phyloP scores from a whole-genome alignment of 208 protist genomes.

The Borovskyia barvae region DNA sequence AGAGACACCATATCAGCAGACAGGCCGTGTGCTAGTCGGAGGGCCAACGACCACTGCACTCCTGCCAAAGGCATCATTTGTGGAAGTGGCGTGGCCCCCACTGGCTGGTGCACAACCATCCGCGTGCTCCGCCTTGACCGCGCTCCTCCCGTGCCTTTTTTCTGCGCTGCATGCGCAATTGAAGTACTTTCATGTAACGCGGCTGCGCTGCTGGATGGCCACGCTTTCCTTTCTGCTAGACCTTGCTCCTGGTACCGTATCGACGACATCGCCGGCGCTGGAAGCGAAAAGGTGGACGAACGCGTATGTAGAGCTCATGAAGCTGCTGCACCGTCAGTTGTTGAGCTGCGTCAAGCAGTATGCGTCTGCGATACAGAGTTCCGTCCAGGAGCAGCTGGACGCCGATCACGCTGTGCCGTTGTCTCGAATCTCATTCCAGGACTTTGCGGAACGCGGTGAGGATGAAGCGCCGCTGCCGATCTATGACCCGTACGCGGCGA shows the following conservation, averaged over 20 bases:
- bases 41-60: constrained; percentile 13
- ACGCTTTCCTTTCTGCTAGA: constrained; percentile 17
- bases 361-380: constrained; percentile 17
- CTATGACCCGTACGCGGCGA: constrained; percentile 19
- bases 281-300: not conserved
- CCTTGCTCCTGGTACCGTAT: not conserved
- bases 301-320: constrained; percentile 17
- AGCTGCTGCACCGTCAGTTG: constrained; percentile 21
- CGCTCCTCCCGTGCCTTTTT: constrained; percentile 15
- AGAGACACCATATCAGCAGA: constrained; percentile 26
- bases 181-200: constrained; percentile 25
- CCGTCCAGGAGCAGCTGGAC: constrained; percentile 4
- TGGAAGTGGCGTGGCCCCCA: constrained; percentile 14
- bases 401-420: constrained; percentile 15
- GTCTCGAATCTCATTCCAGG: constrained; percentile 16
- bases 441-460: constrained; percentile 2
- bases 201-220: constrained; percentile 16
- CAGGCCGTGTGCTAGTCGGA: constrained; percentile 14
- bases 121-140: not conserved
- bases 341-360: constrained; percentile 25
- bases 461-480: constrained; percentile 22
- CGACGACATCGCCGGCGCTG: not conserved
- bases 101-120: not conserved
- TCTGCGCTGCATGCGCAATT: constrained; percentile 21
- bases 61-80: constrained; percentile 14